Base-by-base conservation (phyloP, 129 eudicot genomes). In the Pulicaria dysenterica region DNA sequence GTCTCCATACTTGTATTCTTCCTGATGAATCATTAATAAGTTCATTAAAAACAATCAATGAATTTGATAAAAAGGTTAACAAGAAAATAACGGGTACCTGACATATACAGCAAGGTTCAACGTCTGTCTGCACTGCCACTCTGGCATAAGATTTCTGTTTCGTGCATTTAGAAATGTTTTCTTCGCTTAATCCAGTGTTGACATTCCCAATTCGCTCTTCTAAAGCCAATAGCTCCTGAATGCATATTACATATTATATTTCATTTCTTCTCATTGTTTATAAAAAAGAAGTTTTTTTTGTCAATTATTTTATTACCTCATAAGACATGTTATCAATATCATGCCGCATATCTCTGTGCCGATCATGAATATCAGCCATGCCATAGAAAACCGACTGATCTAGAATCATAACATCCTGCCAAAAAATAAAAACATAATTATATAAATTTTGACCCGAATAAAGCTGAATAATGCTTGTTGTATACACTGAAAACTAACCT, bases 291-390 rank as follows among this genome's bases (percentile, higher is more conserved):
- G 38, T 63, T 31, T 24, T 13, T 66, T 48, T 48, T 13, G 31
- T 24, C 31, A 15, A 3, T 5, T 4, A n/a, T 64, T 19, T 15
- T 13, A 15, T 72, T 75, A 88, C 98, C 96, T 94, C 98, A 50
- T 94, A 94, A 4, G 98, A 94, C 98, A 94, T 94, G 83, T 87
- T 90, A 75, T 94, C 98, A 47, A 90, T 90, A 81, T 94, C 98
- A 15, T 90, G 85, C 71, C 98, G 87, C 98, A 94, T 90, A 74
- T 88, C 98, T 73, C 97, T 87, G n/a, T 94, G 96, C 14, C 91
- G 77, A 73, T 94, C 98, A 56, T 84, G 96, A 64, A 70, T 70
- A 79, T 88, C 95, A 69, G 84, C 79, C 96, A 94, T 84, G 47
- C 96, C 96, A 74, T 80, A 80, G 9, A 94, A 65, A 44, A 84